A percentile compares a stretch with the other conserved stretches of the same genome.
phyloP scores from a whole-genome alignment of 2,329 filamentous ascomycete genomes.

The Exophiala xenobiotica region DNA sequence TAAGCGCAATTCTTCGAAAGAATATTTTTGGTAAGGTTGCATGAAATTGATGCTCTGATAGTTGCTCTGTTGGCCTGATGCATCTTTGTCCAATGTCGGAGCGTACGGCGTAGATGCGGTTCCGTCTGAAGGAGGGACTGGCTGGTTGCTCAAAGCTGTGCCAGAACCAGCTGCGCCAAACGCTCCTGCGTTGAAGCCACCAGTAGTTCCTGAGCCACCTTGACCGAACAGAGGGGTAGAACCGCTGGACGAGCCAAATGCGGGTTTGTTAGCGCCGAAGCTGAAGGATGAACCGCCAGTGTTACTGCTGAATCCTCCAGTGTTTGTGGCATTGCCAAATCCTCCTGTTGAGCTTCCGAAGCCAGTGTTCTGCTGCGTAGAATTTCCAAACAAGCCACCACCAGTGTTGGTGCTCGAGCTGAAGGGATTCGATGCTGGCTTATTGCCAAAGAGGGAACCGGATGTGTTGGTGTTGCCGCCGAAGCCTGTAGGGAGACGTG shows the following conservation, averaged over 20 bases:
- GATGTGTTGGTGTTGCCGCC: constrained; percentile 21
- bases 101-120: constrained; percentile 48
- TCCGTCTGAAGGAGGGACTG: constrained; percentile 44
- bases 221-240: constrained; percentile 28
- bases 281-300: constrained; percentile 33
- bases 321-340: constrained; percentile 26
- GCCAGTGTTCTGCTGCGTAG: constrained; percentile 17
- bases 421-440: constrained; percentile 27
- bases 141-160: constrained; percentile 42
- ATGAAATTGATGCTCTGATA: constrained; percentile 52
- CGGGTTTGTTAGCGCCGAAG: constrained; percentile 49
- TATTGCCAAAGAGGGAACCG: constrained; percentile 28
- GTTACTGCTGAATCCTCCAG: constrained; percentile 28
- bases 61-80: constrained; percentile 38
- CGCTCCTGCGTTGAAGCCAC: constrained; percentile 40
- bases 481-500: constrained; percentile 17
- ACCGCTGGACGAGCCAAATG: constrained; percentile 45
- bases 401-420: constrained; percentile 28
- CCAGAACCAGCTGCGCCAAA: constrained; percentile 40
- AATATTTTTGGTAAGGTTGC: constrained; percentile 70
- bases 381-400: constrained; percentile 27
- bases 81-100: constrained; percentile 48
- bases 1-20: constrained; percentile 77
- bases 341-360: constrained; percentile 26
- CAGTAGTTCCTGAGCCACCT: constrained; percentile 29